Base-by-base conservation (phyloP, 2,329 filamentous ascomycete species). In the Aspergillus vadensis region DNA sequence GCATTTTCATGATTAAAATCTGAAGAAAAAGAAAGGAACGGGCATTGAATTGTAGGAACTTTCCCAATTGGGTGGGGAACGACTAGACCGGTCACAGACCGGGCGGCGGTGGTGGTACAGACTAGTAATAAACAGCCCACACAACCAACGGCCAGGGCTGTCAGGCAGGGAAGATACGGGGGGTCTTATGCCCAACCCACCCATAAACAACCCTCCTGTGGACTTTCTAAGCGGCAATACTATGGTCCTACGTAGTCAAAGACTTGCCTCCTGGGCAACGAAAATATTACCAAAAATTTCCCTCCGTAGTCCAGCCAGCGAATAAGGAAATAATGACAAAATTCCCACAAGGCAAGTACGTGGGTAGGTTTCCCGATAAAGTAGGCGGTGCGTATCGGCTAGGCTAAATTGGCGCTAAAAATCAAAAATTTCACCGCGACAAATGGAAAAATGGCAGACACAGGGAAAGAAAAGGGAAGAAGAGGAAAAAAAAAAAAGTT, bases 381-480 rank as follows among this genome's bases (percentile, higher is more conserved):
- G 65, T 30, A 69, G 65, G 67, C 67, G 68, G 65, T 69, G 57
- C 19, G 17, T 9, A 51, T 62, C 59, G 52, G 62, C 65, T 65
- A 61, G 63, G 65, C 68, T 67, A 68, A 62, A 57, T 53, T 55
- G 39, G 38, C 61, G 58, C 57, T 53, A 65, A 64, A 64, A 59
- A 57, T 67, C 62, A 63, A 69, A 71, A 71, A 69, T 69, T 70
- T 67, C 63, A 61, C 61, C 55, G 63, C 63, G 57, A 60, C 55
- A 59, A 52, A 50, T 25, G 30, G 51, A 5, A 43, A 63, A 59
- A 39, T 19, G 39, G 19, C 49, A 52, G 52, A 30, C 61, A 41
- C 51, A 62, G 49, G 57, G 61, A 57, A 52, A 59, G 61, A 44
- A 60, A 44, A 62, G 66, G 30, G 58, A 55, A 60, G 58, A 55